Base-by-base conservation (phyloP, 441 rosid species). In the Bocquillonia castaneifolia region DNA sequence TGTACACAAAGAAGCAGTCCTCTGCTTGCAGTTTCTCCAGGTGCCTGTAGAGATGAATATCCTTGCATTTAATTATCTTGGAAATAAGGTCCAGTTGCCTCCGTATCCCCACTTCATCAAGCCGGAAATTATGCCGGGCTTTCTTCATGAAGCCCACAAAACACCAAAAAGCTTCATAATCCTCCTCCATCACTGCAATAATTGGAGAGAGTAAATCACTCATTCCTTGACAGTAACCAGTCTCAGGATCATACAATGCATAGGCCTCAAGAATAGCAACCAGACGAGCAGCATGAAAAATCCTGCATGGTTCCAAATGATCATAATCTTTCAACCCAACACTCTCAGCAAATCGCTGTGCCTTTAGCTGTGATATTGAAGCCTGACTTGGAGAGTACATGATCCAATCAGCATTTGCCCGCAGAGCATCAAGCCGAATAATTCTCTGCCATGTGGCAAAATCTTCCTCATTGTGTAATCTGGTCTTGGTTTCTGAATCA, bases 221-320 rank as follows among this genome's bases (percentile, higher is more conserved):
- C 98, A 92, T 92, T 64, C 98, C 98, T 71, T 92, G 98, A 75
- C 98, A 90, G 66, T 92, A 90, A 59, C 98, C 98, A 62, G 85
- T 92, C 78, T 90, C 95, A 6, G 92, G 90, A 79, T 92, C 98
- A 20, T 87, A 85, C 10, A 92, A 66, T 39, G 98, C 91, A 50
- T 92, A 92, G 64, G 96, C 98, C 79, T 92, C 96, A 8, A 92
- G 90, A 69, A 92, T 85, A 18, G 92, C 83, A 9, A 92, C 96
- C 61, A 92, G 83, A 10, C 98, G 90, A 59, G 95, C 90, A 60
- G 98, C 98, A 39, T 90, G 98, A 71, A 76, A 85, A 63, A 90
- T 81, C 77, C 92, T 80, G 82, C 88, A 81, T 17, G 98, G 85
- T 57, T 92, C 96, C 73, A 92, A 66, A 72, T 90, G 85, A 59